Evolutionary conservation across 306 rosid genomes (phyloP).

Genomic region (Rosa persica): DNA sequence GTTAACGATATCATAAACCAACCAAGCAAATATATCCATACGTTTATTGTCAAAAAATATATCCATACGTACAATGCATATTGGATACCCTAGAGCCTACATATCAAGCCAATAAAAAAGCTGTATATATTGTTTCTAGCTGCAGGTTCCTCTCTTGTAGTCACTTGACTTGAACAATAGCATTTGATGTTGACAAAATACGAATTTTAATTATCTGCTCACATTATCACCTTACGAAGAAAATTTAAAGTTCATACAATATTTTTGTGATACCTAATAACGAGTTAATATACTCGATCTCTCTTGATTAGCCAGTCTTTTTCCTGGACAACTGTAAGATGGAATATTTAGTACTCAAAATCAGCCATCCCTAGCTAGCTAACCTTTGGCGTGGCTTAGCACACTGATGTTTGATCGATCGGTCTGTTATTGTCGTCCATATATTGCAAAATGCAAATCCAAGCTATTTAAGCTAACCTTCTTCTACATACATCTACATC

Average conservation of each 20-base stretch:
- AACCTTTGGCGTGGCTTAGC: not conserved
- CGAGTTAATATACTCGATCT: slow-evolving; percentile 7
- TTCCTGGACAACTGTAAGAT: slow-evolving; percentile 21
- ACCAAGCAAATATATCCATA: not conserved
- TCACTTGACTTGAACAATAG: not conserved
- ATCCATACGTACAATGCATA: not conserved
- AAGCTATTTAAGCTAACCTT: not conserved
- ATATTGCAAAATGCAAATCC: not conserved
- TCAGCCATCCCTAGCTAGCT: not conserved
- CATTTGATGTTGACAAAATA: not conserved
- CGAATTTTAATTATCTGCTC: not conserved
- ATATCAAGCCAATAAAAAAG: not conserved
- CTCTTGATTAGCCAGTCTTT: slow-evolving; percentile 18
- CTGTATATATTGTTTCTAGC: slow-evolving; percentile 4
- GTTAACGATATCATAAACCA: not conserved
- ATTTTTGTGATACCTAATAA: not conserved
- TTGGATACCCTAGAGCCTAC: not conserved
- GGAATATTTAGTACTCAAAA: not conserved
- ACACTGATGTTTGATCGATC: slow-evolving; percentile 9
- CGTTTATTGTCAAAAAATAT: too few relatives aligned
- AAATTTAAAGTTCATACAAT: not conserved
- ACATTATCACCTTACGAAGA: not conserved
- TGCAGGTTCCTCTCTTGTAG: slow-evolving; percentile 3
- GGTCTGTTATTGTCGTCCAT: not conserved
- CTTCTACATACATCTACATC: not conserved